phyloP scores from a whole-genome alignment of 2,329 filamentous ascomycete genomes.

The Cercospora janseana region DNA sequence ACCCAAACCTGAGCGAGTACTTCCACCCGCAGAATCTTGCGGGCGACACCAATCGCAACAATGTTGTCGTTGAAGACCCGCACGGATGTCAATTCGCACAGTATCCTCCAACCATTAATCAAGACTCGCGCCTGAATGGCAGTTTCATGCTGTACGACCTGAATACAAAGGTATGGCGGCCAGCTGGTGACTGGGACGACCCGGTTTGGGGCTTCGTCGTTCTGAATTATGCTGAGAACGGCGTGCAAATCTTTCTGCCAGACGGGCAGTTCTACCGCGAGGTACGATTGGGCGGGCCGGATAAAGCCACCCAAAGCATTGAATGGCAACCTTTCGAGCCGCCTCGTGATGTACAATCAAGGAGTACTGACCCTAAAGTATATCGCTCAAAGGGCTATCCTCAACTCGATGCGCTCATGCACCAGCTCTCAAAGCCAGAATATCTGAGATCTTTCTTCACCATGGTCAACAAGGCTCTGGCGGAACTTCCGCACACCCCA shows the following conservation, averaged over 20 bases:
- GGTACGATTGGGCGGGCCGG: slow-evolving; percentile 7
- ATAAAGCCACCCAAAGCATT: neutral
- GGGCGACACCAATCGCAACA: neutral
- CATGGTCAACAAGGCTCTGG: slow-evolving; percentile 40
- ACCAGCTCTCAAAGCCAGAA: slow-evolving; percentile 15
- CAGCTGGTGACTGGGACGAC: slow-evolving; percentile 16
- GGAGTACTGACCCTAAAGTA: neutral
- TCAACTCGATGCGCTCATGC: slow-evolving; percentile 5
- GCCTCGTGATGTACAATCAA: neutral
- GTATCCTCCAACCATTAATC: neutral
- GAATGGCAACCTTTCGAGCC: slow-evolving; percentile 11
- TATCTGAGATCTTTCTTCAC: slow-evolving; percentile 39
- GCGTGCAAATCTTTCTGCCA: slow-evolving; percentile 14
- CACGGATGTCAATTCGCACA: neutral
- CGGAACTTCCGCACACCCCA: slow-evolving; percentile 35
- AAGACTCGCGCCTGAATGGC: neutral
- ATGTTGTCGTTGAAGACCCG: neutral
- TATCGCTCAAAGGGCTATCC: neutral
- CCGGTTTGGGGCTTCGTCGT: slow-evolving; percentile 14
- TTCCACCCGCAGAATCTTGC: slow-evolving; percentile 9
- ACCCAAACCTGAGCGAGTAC: slow-evolving; percentile 28
- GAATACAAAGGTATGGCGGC: slow-evolving; percentile 19
- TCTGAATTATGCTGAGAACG: slow-evolving; percentile 18
- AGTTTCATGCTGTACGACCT: slow-evolving; percentile 31
- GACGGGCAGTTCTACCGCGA: slow-evolving; percentile 12